Evolutionary conservation across 106 monocot genomes (phyloP).

Genomic region (Dendrobium catenatum): DNA sequence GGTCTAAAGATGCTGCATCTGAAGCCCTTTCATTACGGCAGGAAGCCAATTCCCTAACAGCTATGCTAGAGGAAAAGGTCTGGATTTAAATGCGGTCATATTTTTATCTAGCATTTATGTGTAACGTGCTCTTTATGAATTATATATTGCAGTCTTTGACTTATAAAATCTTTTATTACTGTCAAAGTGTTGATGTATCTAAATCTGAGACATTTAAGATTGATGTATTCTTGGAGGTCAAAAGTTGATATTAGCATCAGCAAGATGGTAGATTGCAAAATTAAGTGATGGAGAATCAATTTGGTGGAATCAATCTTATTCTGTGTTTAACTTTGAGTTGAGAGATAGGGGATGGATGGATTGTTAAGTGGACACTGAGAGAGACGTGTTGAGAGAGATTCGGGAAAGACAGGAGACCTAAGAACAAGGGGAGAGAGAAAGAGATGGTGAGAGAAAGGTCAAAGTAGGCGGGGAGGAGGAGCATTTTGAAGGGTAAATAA

Average conservation of each 20-base stretch:
- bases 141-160: not conserved
- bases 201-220: not conserved
- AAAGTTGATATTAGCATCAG: not conserved
- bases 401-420: too few species aligned
- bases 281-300: not conserved
- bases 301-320: not conserved
- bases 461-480: too few species aligned
- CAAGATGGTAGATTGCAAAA: not conserved
- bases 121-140: not conserved
- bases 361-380: too few species aligned
- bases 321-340: not conserved
- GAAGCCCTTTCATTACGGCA: slow-evolving; percentile 59
- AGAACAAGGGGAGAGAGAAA: too few species aligned
- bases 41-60: slow-evolving; percentile 49
- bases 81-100: not conserved
- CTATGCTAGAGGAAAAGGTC: slow-evolving; percentile 59
- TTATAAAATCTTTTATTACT: not conserved
- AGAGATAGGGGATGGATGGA: not conserved
- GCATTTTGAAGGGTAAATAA: too few species aligned
- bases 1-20: slow-evolving; percentile 62
- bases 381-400: too few species aligned
- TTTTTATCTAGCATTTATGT: not conserved
- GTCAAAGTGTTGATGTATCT: not conserved
- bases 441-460: too few species aligned
- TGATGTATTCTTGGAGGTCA: not conserved